These are phyloP conservation scores for Dipteronia dyeriana DNA, from an alignment of 345 rosid species.

Conservation along the genomic window DNA sequence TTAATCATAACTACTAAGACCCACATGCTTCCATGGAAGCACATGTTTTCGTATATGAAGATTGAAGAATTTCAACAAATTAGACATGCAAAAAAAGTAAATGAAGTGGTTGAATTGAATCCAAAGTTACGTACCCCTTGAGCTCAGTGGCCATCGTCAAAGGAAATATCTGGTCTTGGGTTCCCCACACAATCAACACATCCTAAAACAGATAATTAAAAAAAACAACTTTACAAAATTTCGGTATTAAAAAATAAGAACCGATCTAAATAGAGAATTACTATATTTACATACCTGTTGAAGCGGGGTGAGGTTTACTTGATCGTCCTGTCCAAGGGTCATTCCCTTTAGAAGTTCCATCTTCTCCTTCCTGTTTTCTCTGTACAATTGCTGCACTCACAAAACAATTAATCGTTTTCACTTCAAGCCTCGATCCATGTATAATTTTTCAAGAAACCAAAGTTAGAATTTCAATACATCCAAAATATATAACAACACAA, in stretches of 20 bases:
- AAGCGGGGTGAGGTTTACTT: slow-evolving; percentile 48
- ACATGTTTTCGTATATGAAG: neutral
- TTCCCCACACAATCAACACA: slow-evolving; percentile 82
- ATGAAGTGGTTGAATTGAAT: neutral
- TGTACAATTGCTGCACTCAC: slow-evolving; percentile 55
- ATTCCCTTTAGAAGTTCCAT: slow-evolving; percentile 66
- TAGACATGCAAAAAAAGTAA: neutral
- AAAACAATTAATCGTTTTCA: neutral
- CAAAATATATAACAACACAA: too few relatives aligned
- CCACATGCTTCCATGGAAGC: neutral
- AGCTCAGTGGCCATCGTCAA: slow-evolving; percentile 77
- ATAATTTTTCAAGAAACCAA: too few relatives aligned
- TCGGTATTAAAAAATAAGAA: too few relatives aligned
- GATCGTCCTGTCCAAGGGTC: slow-evolving; percentile 49
- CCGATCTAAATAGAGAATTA: too few relatives aligned
- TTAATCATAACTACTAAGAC: neutral
- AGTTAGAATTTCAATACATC: too few relatives aligned
- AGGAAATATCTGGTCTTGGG: slow-evolving; percentile 75
- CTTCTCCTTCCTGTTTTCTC: slow-evolving; percentile 67
- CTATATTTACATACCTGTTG: slow-evolving; percentile 47
- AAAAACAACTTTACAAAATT: too few relatives aligned
- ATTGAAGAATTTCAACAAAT: neutral
- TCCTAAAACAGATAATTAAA: slow-evolving; percentile 37
- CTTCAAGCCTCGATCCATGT: neutral
- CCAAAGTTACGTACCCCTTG: slow-evolving; percentile 45